A percentile compares a stretch with the other conserved stretches of the same genome.
Conservation (phyloP, 2,329 filamentous ascomycete species). For the Nemania bipapillata region DNA sequence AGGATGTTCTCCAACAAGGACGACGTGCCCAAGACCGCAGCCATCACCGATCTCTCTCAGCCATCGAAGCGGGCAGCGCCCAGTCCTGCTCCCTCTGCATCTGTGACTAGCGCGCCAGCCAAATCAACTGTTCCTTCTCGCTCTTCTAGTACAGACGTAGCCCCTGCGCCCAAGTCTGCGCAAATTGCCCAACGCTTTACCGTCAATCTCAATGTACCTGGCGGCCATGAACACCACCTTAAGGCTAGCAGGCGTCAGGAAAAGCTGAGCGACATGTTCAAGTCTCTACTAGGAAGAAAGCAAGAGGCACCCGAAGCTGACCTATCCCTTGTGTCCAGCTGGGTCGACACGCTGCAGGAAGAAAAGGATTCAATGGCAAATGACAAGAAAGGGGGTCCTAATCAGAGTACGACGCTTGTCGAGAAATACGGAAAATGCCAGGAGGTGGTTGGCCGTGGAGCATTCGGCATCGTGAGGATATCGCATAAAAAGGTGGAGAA, state of each 20-base stretch:
- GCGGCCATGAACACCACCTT: constrained; percentile 86
- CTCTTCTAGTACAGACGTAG: constrained; percentile 42
- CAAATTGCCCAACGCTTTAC: constrained; percentile 61
- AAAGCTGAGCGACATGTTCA: constrained; percentile 91
- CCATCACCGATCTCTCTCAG: constrained; percentile 51
- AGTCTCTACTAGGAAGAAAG: constrained; percentile 85
- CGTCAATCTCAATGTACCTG: constrained; percentile 63
- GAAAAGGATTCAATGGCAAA: constrained; percentile 81
- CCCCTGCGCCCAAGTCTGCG: constrained; percentile 48
- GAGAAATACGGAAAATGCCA: constrained; percentile 99
- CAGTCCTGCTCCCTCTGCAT: constrained; percentile 47
- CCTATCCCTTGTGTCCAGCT: constrained; percentile 90
- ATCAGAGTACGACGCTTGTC: constrained; percentile 80
- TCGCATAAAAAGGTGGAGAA: constrained; percentile 93
- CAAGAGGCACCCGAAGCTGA: constrained; percentile 81
- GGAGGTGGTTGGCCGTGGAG: constrained; percentile 93
- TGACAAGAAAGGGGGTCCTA: constrained; percentile 81
- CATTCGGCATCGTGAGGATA: constrained; percentile 96
- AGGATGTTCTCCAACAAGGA: constrained; percentile 74
- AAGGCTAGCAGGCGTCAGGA: constrained; percentile 92
- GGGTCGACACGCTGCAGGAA: constrained; percentile 91
- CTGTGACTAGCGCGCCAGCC: constrained; percentile 48
- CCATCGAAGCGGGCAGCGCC: constrained; percentile 45
- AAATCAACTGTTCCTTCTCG: constrained; percentile 50
- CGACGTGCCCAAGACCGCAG: constrained; percentile 53